Conservation (phyloP, 192 early-diverging fungal genomes). For the Backusella australiensis region DNA sequence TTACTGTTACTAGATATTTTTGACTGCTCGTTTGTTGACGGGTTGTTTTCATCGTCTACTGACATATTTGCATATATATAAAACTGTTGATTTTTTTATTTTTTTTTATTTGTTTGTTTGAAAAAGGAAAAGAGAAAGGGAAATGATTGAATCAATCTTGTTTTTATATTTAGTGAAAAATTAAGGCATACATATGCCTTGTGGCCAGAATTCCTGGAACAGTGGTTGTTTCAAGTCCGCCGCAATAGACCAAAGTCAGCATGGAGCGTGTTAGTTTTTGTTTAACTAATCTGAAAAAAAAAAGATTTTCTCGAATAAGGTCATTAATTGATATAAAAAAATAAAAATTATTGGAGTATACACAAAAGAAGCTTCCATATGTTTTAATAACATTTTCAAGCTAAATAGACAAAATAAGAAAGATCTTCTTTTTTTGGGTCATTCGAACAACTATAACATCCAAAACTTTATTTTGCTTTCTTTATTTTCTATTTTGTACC, state of each 20-base stretch:
- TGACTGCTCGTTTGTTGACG: background rate
- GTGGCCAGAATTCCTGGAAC: conserved; percentile 2
- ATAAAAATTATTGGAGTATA: background rate
- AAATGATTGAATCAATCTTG: background rate
- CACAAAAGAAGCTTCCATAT: background rate
- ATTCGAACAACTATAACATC: background rate
- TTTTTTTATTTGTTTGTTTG: background rate
- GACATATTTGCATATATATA: background rate
- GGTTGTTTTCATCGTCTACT: background rate
- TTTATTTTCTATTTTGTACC: background rate
- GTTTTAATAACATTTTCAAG: background rate
- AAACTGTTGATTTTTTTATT: background rate
- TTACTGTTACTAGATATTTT: background rate
- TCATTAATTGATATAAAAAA: background rate
- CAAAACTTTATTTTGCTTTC: background rate
- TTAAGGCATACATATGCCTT: background rate
- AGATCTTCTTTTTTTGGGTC: background rate
- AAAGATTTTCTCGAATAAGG: conserved; percentile 7
- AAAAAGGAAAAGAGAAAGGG: background rate
- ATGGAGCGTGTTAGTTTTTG: background rate
- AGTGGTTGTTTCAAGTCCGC: background rate
- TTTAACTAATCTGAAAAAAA: background rate
- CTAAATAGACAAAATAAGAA: conserved; percentile 5
- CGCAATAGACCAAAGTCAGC: background rate
- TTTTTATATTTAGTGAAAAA: background rate